A percentile compares a stretch with the other conserved stretches of the same genome.
Evolutionary conservation across 2,329 filamentous ascomycete genomes (phyloP).

Genomic region (Nemania sp.): DNA sequence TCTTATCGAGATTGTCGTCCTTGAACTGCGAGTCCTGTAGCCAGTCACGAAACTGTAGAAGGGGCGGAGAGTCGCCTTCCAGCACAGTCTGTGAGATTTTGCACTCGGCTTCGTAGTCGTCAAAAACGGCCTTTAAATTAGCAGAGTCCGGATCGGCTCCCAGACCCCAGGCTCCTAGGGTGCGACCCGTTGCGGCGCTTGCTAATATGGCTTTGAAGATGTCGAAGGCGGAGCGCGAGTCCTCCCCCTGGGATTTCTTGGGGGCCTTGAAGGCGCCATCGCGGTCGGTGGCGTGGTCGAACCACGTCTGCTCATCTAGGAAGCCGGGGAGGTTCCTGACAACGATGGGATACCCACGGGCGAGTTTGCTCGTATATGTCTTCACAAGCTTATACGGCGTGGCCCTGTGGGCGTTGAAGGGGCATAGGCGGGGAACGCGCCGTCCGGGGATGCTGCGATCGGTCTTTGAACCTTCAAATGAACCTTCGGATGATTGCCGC

Average conservation of each 20-base stretch:
- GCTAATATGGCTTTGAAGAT: slow-evolving; percentile 26
- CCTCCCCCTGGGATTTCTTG: neutral
- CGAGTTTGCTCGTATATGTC: slow-evolving; percentile 23
- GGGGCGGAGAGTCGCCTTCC: slow-evolving; percentile 21
- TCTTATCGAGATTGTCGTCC: slow-evolving; percentile 6
- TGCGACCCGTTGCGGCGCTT: slow-evolving; percentile 18
- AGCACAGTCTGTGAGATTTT: slow-evolving; percentile 12
- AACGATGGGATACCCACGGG: slow-evolving; percentile 9
- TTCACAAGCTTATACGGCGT: slow-evolving; percentile 28
- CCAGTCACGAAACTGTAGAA: slow-evolving; percentile 29
- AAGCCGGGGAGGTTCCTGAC: slow-evolving; percentile 35
- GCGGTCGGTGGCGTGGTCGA: slow-evolving; percentile 6
- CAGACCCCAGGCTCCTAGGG: neutral
- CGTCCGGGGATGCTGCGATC: too few relatives aligned
- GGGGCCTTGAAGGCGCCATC: slow-evolving; percentile 27
- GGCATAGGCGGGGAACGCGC: slow-evolving; percentile 18
- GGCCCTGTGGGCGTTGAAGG: slow-evolving; percentile 20
- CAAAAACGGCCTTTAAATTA: slow-evolving; percentile 17
- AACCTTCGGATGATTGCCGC: too few relatives aligned
- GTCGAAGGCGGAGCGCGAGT: slow-evolving; percentile 14
- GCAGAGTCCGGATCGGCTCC: neutral
- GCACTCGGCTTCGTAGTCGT: slow-evolving; percentile 20
- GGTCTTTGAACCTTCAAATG: neutral
- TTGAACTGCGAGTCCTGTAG: slow-evolving; percentile 20
- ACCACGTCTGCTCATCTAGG: slow-evolving; percentile 22